Percentiles rank a stretch among this genome's conserved stretches.
These are phyloP conservation scores for Ogataea pignaliae DNA, from an alignment of 805 yeast genomes.

Conservation along the genomic window DNA sequence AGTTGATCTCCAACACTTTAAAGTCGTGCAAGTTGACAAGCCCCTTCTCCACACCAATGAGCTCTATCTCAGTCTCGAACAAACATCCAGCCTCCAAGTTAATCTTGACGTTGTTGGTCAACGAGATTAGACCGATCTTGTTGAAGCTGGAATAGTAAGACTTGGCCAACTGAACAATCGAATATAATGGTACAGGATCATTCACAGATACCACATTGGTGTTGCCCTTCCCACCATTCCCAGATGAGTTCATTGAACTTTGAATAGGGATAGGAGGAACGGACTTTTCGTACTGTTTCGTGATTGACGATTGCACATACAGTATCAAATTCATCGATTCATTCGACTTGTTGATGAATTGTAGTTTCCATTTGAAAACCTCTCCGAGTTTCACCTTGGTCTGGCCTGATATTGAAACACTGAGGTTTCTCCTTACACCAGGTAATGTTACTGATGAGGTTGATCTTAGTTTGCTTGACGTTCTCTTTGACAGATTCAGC, in stretches of 20 bases:
- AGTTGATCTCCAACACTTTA: slow-evolving; percentile 54
- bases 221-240: neutral
- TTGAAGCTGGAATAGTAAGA: slow-evolving; percentile 34
- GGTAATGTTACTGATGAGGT: slow-evolving; percentile 21
- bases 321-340: slow-evolving; percentile 49
- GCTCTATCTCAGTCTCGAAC: slow-evolving; percentile 55
- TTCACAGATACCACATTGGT: neutral
- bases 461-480: slow-evolving; percentile 17
- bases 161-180: slow-evolving; percentile 23
- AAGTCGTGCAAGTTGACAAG: slow-evolving; percentile 60
- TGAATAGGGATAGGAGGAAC: slow-evolving; percentile 33
- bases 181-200: slow-evolving; percentile 28
- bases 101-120: slow-evolving; percentile 61
- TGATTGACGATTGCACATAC: slow-evolving; percentile 35
- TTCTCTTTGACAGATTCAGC: slow-evolving; percentile 16
- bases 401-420: slow-evolving; percentile 58
- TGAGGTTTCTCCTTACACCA: slow-evolving; percentile 29
- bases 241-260: slow-evolving; percentile 9
- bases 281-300: slow-evolving; percentile 32
- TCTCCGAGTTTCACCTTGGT: slow-evolving; percentile 58
- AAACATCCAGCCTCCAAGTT: slow-evolving; percentile 57
- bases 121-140: slow-evolving; percentile 54
- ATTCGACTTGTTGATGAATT: slow-evolving; percentile 58
- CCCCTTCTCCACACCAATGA: slow-evolving; percentile 64
- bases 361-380: slow-evolving; percentile 57